A percentile compares a stretch with the other conserved stretches of the same genome.
These are phyloP conservation scores for Debaryomycetaceae sp. DNA, from an alignment of 1,139 yeast species.

Conservation along the genomic window DNA sequence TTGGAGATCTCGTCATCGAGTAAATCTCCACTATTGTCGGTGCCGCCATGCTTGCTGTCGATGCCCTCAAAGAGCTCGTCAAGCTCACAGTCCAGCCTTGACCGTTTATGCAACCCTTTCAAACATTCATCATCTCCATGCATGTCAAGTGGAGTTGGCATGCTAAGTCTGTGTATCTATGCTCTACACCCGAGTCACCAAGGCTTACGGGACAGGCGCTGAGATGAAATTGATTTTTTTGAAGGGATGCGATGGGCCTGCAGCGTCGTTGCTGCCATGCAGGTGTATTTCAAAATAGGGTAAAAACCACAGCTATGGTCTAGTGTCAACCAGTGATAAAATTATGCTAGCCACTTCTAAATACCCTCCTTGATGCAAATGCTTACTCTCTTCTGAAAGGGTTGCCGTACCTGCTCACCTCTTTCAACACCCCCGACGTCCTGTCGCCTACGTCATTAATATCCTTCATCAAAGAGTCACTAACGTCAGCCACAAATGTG, in stretches of 20 bases:
- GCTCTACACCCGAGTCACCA: no score
- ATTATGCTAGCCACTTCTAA: neutral
- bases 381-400: conserved; percentile 15
- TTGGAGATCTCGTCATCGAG: conserved; percentile 19
- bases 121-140: neutral
- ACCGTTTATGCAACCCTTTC: neutral
- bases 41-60: neutral
- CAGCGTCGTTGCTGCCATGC: no score
- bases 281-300: no score
- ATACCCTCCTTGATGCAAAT: neutral
- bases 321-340: neutral
- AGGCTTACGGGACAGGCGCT: no score
- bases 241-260: neutral
- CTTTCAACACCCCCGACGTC: conserved; percentile 34
- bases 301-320: neutral
- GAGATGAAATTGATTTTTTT: neutral
- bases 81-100: no score
- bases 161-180: neutral
- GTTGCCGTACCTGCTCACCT: conserved; percentile 34
- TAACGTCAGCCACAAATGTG: conserved; percentile 33
- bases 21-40: conserved; percentile 6
- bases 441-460: conserved; percentile 25
- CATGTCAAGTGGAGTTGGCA: neutral
- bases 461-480: conserved; percentile 17
- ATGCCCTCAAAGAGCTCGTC: no score